These are phyloP conservation scores for Biscogniauxia marginata DNA, from an alignment of 2,329 filamentous ascomycete species.

Conservation along the genomic window DNA sequence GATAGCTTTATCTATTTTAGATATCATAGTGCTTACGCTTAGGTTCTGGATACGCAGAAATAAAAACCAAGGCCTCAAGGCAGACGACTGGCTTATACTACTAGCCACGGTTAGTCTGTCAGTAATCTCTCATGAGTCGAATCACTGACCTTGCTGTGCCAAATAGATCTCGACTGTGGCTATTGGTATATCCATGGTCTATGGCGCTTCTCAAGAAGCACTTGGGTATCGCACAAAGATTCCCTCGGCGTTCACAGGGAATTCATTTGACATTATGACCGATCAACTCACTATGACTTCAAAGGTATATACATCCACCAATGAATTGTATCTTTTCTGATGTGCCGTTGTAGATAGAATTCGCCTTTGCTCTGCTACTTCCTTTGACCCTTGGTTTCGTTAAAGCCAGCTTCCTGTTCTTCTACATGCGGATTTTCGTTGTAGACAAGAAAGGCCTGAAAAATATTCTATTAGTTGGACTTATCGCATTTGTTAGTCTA, in stretches of 20 bases:
- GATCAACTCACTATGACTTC: constrained; percentile 13
- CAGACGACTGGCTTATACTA: constrained; percentile 26
- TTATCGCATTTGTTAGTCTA: constrained; percentile 5
- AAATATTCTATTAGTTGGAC: constrained; percentile 7
- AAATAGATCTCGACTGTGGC: constrained; percentile 14
- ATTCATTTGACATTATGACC: too few relatives aligned
- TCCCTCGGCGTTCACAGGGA: too few relatives aligned
- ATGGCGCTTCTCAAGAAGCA: too few relatives aligned
- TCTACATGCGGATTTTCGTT: constrained; percentile 22
- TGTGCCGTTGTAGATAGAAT: constrained; percentile 17
- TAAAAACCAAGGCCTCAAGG: constrained; percentile 10
- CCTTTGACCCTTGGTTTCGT: constrained; percentile 20
- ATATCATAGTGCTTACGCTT: constrained; percentile 16
- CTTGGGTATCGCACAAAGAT: too few relatives aligned
- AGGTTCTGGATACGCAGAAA: constrained; percentile 18
- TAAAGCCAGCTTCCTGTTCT: constrained; percentile 23
- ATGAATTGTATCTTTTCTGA: not conserved
- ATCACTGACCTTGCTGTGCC: too few relatives aligned
- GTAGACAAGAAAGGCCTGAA: constrained; percentile 4
- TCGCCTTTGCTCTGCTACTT: constrained; percentile 17
- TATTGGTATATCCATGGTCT: constrained; percentile 14
- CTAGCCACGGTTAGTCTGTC: constrained; percentile 23
- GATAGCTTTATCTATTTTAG: constrained; percentile 11
- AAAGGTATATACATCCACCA: constrained; percentile 3
- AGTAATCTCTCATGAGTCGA: too few relatives aligned